Conservation (phyloP, 176 grass and related monocot genomes). For the Areca catechu region DNA sequence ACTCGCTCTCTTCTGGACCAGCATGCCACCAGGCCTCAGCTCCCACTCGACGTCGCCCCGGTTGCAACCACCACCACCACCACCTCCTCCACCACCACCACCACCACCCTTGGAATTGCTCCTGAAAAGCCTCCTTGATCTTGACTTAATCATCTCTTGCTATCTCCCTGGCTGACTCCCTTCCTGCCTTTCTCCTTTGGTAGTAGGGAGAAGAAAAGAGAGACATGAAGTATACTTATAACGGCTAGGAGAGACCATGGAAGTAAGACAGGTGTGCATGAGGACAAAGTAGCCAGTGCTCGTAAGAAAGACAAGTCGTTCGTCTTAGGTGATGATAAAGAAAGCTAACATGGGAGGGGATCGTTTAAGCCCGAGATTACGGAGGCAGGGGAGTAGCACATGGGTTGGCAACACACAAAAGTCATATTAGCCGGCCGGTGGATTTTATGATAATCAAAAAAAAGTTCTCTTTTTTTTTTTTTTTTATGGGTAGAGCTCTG, state of each 20-base stretch:
- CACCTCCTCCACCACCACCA: constrained; percentile 20
- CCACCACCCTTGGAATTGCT: constrained; percentile 31
- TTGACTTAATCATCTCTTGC: constrained; percentile 52
- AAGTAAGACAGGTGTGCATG: constrained; percentile 1
- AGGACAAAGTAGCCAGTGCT: constrained; percentile 36
- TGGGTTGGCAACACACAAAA: no score
- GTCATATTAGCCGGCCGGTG: no score
- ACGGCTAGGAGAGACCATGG: constrained; percentile 10
- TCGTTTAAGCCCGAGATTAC: no score
- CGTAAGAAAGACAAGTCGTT: constrained; percentile 33
- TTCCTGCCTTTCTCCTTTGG: not conserved
- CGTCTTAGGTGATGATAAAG: constrained; percentile 16
- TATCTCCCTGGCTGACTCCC: not conserved
- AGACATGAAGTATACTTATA: not conserved
- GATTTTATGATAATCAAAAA: no score
- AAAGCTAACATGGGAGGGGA: not conserved
- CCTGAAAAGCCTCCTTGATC: constrained; percentile 67
- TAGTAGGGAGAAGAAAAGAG: not conserved
- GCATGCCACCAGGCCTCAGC: constrained; percentile 67
- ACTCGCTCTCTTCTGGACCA: constrained; percentile 58
- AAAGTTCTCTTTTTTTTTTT: no score
- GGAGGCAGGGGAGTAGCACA: no score
- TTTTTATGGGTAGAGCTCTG: no score
- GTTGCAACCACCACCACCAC: constrained; percentile 20
- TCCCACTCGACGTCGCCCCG: constrained; percentile 64